phyloP scores from a whole-genome alignment of 352 stramenopile species.

The Vaucheria bursata region DNA sequence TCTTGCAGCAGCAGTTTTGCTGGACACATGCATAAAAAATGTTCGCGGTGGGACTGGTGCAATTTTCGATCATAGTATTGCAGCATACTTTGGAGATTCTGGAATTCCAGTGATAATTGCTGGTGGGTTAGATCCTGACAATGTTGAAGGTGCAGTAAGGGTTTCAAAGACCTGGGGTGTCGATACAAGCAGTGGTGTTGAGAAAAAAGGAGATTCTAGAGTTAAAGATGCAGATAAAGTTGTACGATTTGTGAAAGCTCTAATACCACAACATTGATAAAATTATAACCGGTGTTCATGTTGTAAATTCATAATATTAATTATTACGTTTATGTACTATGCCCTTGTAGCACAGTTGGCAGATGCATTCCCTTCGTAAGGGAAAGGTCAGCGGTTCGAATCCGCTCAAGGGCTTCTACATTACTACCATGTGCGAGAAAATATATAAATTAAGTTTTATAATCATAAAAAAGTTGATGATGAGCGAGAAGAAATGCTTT shows the following conservation, averaged over 20 bases:
- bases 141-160: constrained; percentile 77
- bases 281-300: not conserved
- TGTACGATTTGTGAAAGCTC: not conserved
- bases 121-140: constrained; percentile 82
- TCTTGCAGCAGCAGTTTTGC: constrained; percentile 73
- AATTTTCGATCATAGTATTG: constrained; percentile 92
- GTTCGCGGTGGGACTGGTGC: constrained; percentile 72
- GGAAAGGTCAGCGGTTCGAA: not conserved
- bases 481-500: too few species aligned
- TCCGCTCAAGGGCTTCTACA: not conserved
- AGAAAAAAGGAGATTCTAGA: constrained; percentile 49
- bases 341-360: not conserved
- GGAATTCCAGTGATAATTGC: constrained; percentile 90
- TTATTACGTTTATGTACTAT: not conserved
- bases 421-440: too few species aligned
- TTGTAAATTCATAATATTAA: not conserved
- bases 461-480: too few species aligned
- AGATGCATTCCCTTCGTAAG: not conserved
- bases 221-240: not conserved
- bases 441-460: too few species aligned
- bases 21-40: constrained; percentile 91
- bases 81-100: constrained; percentile 69
- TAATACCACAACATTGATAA: not conserved
- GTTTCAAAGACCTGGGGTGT: constrained; percentile 72
- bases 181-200: constrained; percentile 89